A percentile compares a stretch with the other conserved stretches of the same genome.
phyloP scores from a whole-genome alignment of 352 stramenopile species.

The Phytophthora parvispora region DNA sequence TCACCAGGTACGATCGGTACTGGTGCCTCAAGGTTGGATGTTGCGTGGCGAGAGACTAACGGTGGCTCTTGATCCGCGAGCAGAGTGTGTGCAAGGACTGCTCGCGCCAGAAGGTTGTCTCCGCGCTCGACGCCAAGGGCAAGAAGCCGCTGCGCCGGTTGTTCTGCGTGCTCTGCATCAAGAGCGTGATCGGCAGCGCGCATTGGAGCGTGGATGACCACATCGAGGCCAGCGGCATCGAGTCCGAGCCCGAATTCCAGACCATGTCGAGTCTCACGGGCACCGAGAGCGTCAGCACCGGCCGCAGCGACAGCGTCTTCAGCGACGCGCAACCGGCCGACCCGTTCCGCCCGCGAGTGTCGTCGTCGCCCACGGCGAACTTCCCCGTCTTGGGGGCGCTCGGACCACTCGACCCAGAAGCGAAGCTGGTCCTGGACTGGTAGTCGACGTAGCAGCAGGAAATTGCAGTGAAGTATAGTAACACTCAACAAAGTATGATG shows the following conservation, averaged over 20 bases:
- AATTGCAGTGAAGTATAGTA: background rate
- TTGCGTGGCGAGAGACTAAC: background rate
- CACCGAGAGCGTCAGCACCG: constrained; percentile 18
- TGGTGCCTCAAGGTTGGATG: background rate
- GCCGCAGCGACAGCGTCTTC: constrained; percentile 7
- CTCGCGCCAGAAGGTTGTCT: constrained; percentile 30
- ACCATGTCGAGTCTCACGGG: constrained; percentile 11
- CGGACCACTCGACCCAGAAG: constrained; percentile 11
- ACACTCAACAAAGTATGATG: constrained; percentile 13
- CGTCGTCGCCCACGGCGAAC: constrained; percentile 13
- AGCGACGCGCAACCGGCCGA: constrained; percentile 13
- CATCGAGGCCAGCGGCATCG: constrained; percentile 17
- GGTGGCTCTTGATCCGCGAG: no score
- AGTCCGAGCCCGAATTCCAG: constrained; percentile 18
- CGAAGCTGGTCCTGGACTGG: constrained; percentile 32
- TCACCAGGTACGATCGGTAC: constrained; percentile 1
- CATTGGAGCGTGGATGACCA: constrained; percentile 31
- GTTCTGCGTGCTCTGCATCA: constrained; percentile 47
- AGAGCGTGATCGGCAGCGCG: constrained; percentile 30
- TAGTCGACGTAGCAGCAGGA: background rate
- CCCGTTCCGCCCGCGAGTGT: constrained; percentile 28
- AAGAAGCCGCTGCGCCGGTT: constrained; percentile 28
- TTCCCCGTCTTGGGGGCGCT: constrained; percentile 12
- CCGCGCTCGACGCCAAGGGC: constrained; percentile 33
- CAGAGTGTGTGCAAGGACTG: constrained; percentile 56